phyloP scores from a whole-genome alignment of 2,329 filamentous ascomycete species.

The Colletotrichum australisinense region DNA sequence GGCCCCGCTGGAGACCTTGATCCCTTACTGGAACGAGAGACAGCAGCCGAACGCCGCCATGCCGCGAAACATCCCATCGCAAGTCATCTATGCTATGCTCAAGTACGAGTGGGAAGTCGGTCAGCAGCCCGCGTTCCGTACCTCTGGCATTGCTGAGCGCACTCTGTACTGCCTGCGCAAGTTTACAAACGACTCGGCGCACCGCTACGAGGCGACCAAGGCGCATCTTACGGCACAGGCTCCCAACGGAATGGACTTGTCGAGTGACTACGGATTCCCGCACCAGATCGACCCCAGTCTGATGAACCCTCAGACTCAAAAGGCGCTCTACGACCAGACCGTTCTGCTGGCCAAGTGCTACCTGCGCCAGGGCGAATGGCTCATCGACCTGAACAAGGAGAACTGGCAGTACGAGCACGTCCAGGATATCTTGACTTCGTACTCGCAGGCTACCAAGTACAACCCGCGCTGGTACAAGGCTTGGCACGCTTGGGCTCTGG shows the following conservation, averaged over 20 bases:
- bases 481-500: slow-evolving; percentile 98
- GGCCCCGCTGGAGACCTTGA: slow-evolving; percentile 68
- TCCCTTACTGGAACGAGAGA: slow-evolving; percentile 68
- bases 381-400: slow-evolving; percentile 84
- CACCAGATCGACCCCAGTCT: slow-evolving; percentile 56
- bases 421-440: slow-evolving; percentile 89
- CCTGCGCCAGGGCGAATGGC: slow-evolving; percentile 96
- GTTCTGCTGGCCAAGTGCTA: slow-evolving; percentile 93
- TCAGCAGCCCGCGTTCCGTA: slow-evolving; percentile 63
- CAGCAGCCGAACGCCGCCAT: slow-evolving; percentile 44
- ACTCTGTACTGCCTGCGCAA: slow-evolving; percentile 69
- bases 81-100: slow-evolving; percentile 94
- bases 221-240: slow-evolving; percentile 61
- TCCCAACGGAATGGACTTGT: slow-evolving; percentile 57
- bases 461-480: slow-evolving; percentile 98
- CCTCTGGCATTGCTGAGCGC: slow-evolving; percentile 61
- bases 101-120: slow-evolving; percentile 97
- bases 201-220: slow-evolving; percentile 64
- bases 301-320: slow-evolving; percentile 62
- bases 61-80: slow-evolving; percentile 69
- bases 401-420: slow-evolving; percentile 91
- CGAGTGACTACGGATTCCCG: slow-evolving; percentile 62
- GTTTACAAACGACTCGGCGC: slow-evolving; percentile 70
- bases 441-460: slow-evolving; percentile 91
- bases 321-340: slow-evolving; percentile 68